Evolutionary conservation across 768 basidiomycete species (phyloP), one percentile per base, ranked within the genome.

Genomic region (Trametes cubensis): DNA sequence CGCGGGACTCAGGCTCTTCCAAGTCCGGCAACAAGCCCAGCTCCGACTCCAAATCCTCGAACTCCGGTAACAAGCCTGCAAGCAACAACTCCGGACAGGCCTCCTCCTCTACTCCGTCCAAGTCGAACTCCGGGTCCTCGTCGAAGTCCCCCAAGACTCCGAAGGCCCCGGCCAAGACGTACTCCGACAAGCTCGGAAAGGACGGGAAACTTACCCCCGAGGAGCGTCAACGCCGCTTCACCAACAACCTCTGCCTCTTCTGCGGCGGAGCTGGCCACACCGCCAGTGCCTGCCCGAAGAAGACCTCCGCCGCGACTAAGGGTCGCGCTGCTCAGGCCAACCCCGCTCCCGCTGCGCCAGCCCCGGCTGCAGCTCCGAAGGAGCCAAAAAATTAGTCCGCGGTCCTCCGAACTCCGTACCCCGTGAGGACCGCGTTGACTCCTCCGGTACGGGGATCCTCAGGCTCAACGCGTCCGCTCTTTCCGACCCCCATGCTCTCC

Each of bases 391-490:
- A 51, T 25, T 51, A 59, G 49, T 40, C 40, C 25, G 40, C 58
- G 51, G 58, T 42, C 49, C 58, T 59, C 30, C 25, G 20, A 51
- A 38, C 28, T 28, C 28, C 28, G 28, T 39, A 40, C 34, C 4
- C 15, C 23, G 30, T 60, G 21, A 44, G 58, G 58, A 34, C 58
- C 52, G 58, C 50, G 34, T 60, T 60, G 58, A 53, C n/a, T 13
- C 26, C 34, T 4, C 28, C 39, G 17, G 40, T 30, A 26, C 42
- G 23, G 50, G 26, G 25, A 20, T 44, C 25, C 42, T 56, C 23
- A 20, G 39, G 11, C 50, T 60, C 50, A 60, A 60, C 42, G 50
- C 18, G 23, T 60, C 58, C 28, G 50, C 58, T 60, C 58, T 60
- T 46, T 60, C 58, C 25, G 25, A 60, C 42, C 58, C 58, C 23